Conservation (phyloP, 345 rosid species). For the Eucalyptus fibrosa region DNA sequence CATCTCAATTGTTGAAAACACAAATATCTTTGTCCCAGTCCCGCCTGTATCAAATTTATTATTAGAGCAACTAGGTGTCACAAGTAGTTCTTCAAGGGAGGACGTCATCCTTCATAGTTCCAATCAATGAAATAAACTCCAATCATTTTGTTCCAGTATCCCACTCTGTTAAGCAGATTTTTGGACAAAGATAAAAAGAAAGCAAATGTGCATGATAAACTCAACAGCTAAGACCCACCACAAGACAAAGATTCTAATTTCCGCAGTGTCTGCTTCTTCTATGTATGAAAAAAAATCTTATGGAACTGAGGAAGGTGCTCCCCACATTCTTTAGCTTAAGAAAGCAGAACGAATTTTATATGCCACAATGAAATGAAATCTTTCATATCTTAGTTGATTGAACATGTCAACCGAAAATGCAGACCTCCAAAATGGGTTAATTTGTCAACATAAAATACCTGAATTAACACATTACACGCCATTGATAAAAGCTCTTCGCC, state of each 20-base stretch:
- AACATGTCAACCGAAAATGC: neutral
- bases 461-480: conserved; percentile 66
- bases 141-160: neutral
- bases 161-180: neutral
- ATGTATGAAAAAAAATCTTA: neutral
- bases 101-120: neutral
- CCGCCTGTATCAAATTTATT: neutral
- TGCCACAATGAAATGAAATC: neutral
- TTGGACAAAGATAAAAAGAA: neutral
- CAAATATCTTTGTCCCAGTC: neutral
- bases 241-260: neutral
- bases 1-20: neutral
- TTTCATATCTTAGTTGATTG: neutral
- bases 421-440: neutral
- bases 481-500: conserved; percentile 88
- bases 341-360: neutral
- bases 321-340: neutral
- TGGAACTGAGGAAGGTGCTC: neutral
- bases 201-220: neutral
- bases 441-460: conserved; percentile 29
- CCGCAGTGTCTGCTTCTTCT: neutral
- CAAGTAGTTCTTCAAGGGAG: neutral
- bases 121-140: neutral
- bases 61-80: neutral
- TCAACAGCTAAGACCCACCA: neutral